phyloP scores from a whole-genome alignment of 306 rosid species.

The Prunus campanulata region DNA sequence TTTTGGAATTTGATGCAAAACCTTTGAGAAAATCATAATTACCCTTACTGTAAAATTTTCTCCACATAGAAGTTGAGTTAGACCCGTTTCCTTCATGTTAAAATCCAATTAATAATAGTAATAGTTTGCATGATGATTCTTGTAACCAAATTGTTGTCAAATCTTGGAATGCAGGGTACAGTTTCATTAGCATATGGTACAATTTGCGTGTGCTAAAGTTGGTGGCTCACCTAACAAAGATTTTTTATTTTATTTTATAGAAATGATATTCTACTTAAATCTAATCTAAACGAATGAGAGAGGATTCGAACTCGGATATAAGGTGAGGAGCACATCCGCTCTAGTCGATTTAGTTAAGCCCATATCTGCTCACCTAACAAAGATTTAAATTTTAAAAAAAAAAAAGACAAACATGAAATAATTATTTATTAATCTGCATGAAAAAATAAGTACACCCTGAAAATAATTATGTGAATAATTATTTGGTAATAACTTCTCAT shows the following conservation, averaged over 20 bases:
- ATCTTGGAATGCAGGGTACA: constrained; percentile 1
- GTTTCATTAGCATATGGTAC: neutral
- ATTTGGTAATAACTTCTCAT: too few species aligned
- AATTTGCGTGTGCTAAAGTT: neutral
- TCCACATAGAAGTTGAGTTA: neutral
- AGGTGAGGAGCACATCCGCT: too few species aligned
- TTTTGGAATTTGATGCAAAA: constrained; percentile 1
- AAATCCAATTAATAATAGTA: neutral
- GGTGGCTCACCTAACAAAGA: constrained; percentile 11
- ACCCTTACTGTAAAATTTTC: neutral
- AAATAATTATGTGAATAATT: too few species aligned
- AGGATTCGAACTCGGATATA: rapidly evolving
- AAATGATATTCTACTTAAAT: too few species aligned
- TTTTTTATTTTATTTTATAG: too few species aligned
- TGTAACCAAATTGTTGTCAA: neutral
- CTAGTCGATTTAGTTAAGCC: too few species aligned
- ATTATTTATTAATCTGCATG: neutral
- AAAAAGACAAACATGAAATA: neutral
- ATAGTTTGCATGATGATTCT: neutral
- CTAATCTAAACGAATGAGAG: too few species aligned
- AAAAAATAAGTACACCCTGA: too few species aligned
- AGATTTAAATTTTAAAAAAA: neutral
- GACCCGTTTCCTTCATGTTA: constrained; percentile 1
- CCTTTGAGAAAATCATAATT: neutral
- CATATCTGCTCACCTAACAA: too few species aligned